Evolutionary conservation across 2,329 filamentous ascomycete species (phyloP).

Genomic region (Claviceps sp.): DNA sequence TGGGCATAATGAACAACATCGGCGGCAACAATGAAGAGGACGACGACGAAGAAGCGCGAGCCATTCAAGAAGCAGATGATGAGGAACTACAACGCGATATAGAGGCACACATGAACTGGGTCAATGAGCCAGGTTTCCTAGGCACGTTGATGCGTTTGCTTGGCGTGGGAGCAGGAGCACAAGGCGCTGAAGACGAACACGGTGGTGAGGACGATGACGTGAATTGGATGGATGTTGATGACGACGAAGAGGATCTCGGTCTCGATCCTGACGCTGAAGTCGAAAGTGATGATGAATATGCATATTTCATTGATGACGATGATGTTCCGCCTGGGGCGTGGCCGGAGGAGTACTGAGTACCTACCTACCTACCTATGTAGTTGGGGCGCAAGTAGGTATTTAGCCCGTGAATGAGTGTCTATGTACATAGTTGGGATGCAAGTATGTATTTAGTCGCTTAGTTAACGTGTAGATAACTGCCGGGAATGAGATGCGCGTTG

Average conservation of each 20-base stretch:
- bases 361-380: no score
- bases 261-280: slow-evolving; percentile 7
- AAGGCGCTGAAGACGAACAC: slow-evolving; percentile 4
- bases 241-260: slow-evolving; percentile 1
- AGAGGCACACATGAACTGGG: slow-evolving; percentile 14
- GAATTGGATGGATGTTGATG: slow-evolving; percentile 3
- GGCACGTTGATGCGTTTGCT: slow-evolving; percentile 14
- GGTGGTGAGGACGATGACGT: slow-evolving; percentile 5
- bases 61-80: slow-evolving; percentile 15
- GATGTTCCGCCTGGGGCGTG: slow-evolving; percentile 19
- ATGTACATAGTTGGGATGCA: no score
- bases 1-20: slow-evolving; percentile 2
- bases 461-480: no score
- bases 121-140: slow-evolving; percentile 16
- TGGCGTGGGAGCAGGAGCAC: slow-evolving; percentile 5
- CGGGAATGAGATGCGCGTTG: no score
- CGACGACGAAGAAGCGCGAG: slow-evolving; percentile 12
- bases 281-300: slow-evolving; percentile 1
- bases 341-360: slow-evolving; percentile 15
- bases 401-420: no score
- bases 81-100: slow-evolving; percentile 20
- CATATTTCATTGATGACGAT: slow-evolving; percentile 2
- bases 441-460: no score
- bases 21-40: slow-evolving; percentile 7
- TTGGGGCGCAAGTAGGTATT: no score